phyloP scores from a whole-genome alignment of 1,284 basidiomycete genomes.

The Cutaneotrichosporon dermatis region DNA sequence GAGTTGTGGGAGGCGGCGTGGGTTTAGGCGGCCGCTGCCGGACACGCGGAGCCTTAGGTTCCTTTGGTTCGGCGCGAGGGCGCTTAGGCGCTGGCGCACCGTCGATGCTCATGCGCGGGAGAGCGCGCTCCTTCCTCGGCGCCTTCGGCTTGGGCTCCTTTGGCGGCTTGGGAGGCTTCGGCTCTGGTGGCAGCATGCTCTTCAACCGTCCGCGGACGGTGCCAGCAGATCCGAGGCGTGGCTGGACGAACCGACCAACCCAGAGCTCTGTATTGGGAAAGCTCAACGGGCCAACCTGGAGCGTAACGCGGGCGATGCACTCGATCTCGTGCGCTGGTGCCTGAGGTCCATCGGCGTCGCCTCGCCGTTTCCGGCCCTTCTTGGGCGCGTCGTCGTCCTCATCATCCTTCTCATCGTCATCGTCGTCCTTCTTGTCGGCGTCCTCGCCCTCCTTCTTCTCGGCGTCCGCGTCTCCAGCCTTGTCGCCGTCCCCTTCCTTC shows the following conservation, averaged over 20 bases:
- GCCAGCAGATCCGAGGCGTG: conserved; percentile 12
- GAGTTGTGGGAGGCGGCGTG: not conserved
- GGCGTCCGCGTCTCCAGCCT: not conserved
- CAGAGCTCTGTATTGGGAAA: conserved; percentile 43
- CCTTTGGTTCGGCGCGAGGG: not conserved
- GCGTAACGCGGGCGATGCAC: conserved; percentile 38
- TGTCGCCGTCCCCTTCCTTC: conserved; percentile 1
- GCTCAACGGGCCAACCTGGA: conserved; percentile 39
- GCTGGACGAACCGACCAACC: conserved; percentile 43
- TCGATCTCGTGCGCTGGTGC: conserved; percentile 45
- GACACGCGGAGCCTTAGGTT: too few relatives aligned
- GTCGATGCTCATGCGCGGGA: conserved; percentile 1
- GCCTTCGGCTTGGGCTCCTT: conserved; percentile 14
- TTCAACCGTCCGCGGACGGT: conserved; percentile 13
- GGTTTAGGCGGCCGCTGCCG: conserved; percentile 1
- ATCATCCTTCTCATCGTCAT: too few relatives aligned
- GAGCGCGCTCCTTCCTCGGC: conserved; percentile 3
- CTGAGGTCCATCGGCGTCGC: conserved; percentile 15
- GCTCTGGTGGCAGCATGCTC: conserved; percentile 9
- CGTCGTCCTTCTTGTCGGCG: not conserved
- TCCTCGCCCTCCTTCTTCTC: not conserved
- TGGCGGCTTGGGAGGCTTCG: conserved; percentile 8
- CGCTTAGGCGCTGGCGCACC: not conserved
- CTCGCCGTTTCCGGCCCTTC: not conserved
- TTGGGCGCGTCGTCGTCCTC: conserved; percentile 3